These are phyloP conservation scores for Aspergillus transmontanensis DNA, from an alignment of 2,329 filamentous ascomycete genomes.

Conservation along the genomic window DNA sequence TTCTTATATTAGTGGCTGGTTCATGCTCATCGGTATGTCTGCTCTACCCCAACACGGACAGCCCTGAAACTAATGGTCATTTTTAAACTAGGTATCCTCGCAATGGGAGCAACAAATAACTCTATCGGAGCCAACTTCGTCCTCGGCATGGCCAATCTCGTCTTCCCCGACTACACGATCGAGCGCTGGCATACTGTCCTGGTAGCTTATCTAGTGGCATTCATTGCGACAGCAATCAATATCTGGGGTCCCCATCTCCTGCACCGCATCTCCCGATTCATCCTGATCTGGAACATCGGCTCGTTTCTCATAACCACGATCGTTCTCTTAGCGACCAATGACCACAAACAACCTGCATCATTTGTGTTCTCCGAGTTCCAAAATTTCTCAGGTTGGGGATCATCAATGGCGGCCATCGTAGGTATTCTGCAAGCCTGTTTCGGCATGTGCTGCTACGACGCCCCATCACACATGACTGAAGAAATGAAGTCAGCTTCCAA, in stretches of 20 bases:
- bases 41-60: background rate
- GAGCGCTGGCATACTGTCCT: slow-evolving; percentile 60
- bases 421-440: slow-evolving; percentile 58
- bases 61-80: background rate
- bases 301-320: slow-evolving; percentile 57
- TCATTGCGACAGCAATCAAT: slow-evolving; percentile 51
- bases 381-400: slow-evolving; percentile 56
- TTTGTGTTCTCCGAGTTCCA: slow-evolving; percentile 61
- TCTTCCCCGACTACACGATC: slow-evolving; percentile 54
- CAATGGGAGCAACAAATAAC: slow-evolving; percentile 59
- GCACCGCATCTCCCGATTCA: slow-evolving; percentile 53
- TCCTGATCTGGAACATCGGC: slow-evolving; percentile 57
- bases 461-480: slow-evolving; percentile 57
- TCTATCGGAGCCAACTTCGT: slow-evolving; percentile 59
- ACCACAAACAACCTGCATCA: slow-evolving; percentile 55
- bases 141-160: slow-evolving; percentile 57
- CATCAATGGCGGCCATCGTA: slow-evolving; percentile 55
- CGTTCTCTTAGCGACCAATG: slow-evolving; percentile 56
- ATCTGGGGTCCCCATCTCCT: slow-evolving; percentile 54
- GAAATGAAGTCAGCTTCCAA: slow-evolving; percentile 45
- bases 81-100: slow-evolving; percentile 43
- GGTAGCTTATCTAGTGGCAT: slow-evolving; percentile 53
- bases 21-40: slow-evolving; percentile 49
- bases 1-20: slow-evolving; percentile 52
- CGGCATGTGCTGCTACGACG: slow-evolving; percentile 56